phyloP scores from a whole-genome alignment of 768 basidiomycete species.

The Boletus edulis region DNA sequence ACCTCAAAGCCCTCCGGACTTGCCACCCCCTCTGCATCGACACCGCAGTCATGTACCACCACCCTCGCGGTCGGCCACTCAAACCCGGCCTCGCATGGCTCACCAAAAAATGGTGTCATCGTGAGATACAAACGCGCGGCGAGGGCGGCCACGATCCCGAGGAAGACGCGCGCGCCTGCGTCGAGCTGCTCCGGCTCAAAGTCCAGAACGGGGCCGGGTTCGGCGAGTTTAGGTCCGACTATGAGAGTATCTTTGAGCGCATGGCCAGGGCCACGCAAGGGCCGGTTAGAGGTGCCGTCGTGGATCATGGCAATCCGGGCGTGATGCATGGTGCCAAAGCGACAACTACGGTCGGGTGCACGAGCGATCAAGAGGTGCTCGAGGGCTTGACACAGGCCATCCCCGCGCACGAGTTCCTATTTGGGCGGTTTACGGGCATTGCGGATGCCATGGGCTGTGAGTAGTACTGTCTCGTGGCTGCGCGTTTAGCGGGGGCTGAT shows the following conservation, averaged over 20 bases:
- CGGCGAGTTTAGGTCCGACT: constrained; percentile 83
- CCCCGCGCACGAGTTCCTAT: constrained; percentile 73
- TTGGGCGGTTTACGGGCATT: constrained; percentile 80
- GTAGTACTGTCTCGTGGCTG: constrained; percentile 23
- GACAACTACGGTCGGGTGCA: constrained; percentile 71
- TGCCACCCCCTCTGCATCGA: constrained; percentile 88
- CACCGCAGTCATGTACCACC: constrained; percentile 86
- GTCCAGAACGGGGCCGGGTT: constrained; percentile 72
- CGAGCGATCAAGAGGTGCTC: constrained; percentile 74
- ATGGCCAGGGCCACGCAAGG: constrained; percentile 56
- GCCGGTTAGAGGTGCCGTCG: constrained; percentile 59
- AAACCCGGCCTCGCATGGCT: constrained; percentile 98
- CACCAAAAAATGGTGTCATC: constrained; percentile 87
- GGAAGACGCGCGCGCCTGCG: constrained; percentile 88
- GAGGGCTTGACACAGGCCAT: constrained; percentile 60
- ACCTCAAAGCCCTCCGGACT: constrained; percentile 84
- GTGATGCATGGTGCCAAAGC: constrained; percentile 87
- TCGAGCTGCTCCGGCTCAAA: constrained; percentile 83
- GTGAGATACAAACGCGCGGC: constrained; percentile 84
- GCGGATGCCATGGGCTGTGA: constrained; percentile 82
- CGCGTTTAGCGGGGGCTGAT: not conserved
- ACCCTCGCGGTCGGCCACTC: constrained; percentile 89
- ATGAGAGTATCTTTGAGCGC: constrained; percentile 81
- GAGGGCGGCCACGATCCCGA: constrained; percentile 92
- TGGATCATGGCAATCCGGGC: constrained; percentile 82